A percentile compares a stretch with the other conserved stretches of the same genome.
Evolutionary conservation across 2,329 filamentous ascomycete genomes (phyloP).

Genomic region (Colletotrichum falcatum): DNA sequence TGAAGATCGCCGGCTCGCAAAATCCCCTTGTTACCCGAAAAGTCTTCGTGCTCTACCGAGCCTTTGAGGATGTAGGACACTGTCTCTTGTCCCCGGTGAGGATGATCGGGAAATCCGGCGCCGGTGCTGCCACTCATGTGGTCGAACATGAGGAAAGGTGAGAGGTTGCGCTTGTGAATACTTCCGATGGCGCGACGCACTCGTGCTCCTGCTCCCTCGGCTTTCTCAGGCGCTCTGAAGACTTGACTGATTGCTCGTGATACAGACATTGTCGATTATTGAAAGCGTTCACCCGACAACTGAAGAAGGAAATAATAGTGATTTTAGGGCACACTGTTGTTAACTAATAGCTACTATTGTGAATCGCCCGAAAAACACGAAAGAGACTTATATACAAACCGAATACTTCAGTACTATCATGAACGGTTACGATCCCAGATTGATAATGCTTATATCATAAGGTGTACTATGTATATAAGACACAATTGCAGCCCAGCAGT

Average conservation of each 20-base stretch:
- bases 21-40: conserved; percentile 85
- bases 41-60: conserved; percentile 91
- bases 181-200: conserved; percentile 92
- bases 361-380: neutral
- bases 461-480: too few relatives aligned
- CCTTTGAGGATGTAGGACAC: conserved; percentile 91
- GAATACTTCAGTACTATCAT: too few relatives aligned
- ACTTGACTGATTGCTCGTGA: conserved; percentile 83
- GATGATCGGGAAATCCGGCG: conserved; percentile 91
- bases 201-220: conserved; percentile 87
- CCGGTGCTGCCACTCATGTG: conserved; percentile 85
- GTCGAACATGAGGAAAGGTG: conserved; percentile 95
- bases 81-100: conserved; percentile 83
- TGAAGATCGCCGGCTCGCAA: conserved; percentile 91
- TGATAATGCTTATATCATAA: neutral
- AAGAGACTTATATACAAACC: neutral
- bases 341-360: too few relatives aligned
- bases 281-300: too few relatives aligned
- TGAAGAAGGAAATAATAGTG: neutral
- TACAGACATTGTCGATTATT: conserved; percentile 64
- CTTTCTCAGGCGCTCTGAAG: conserved; percentile 86
- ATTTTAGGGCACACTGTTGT: neutral
- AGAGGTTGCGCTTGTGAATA: conserved; percentile 83
- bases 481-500: too few relatives aligned
- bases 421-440: too few relatives aligned